These are phyloP conservation scores for Pythium apleroticum DNA, from an alignment of 352 stramenopile species.

Conservation along the genomic window DNA sequence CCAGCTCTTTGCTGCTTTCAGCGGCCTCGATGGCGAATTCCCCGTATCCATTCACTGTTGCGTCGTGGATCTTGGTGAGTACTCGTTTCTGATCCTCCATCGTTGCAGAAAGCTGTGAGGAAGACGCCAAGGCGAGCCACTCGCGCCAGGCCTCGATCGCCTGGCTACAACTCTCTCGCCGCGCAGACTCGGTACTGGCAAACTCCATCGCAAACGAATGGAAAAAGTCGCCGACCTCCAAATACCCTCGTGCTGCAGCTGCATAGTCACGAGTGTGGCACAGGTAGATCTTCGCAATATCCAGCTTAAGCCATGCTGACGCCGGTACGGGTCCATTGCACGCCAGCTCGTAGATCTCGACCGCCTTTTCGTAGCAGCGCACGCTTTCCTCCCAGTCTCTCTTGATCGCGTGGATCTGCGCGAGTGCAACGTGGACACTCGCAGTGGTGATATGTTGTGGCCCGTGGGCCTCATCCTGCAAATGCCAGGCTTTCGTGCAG, in stretches of 20 bases:
- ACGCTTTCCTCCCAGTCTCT: constrained; percentile 39
- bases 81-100: constrained; percentile 44
- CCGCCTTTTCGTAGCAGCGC: constrained; percentile 43
- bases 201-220: constrained; percentile 62
- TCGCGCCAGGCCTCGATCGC: constrained; percentile 60
- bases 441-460: constrained; percentile 54
- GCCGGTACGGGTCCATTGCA: constrained; percentile 58
- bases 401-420: constrained; percentile 50
- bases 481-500: constrained; percentile 60
- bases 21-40: constrained; percentile 65
- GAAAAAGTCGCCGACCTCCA: constrained; percentile 55
- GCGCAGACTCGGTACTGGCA: constrained; percentile 43
- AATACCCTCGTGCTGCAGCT: constrained; percentile 28
- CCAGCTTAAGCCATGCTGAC: constrained; percentile 56
- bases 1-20: constrained; percentile 43
- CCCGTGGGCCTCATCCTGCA: constrained; percentile 54
- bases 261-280: constrained; percentile 24
- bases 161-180: constrained; percentile 54
- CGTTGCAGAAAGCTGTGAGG: background rate
- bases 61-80: constrained; percentile 41
- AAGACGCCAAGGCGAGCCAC: constrained; percentile 35
- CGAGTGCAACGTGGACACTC: constrained; percentile 48
- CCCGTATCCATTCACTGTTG: constrained; percentile 51
- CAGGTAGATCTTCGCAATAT: constrained; percentile 56
- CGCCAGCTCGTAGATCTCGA: constrained; percentile 53